These are phyloP conservation scores for Arachnomyces sp. DNA, from an alignment of 2,329 filamentous ascomycete genomes.

Conservation along the genomic window DNA sequence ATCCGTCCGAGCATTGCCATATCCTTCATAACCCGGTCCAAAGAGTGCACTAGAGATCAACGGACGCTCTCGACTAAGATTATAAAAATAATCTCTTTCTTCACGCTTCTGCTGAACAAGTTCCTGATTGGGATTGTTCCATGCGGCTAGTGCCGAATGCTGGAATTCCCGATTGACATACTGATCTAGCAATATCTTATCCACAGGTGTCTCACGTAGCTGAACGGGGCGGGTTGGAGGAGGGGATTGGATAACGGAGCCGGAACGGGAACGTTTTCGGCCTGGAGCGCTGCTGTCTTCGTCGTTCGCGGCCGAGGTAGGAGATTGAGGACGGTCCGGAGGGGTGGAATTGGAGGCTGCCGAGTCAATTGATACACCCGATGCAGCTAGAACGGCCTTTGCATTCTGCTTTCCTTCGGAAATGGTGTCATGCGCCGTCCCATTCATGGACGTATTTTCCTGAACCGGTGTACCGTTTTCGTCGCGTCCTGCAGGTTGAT, in stretches of 20 bases:
- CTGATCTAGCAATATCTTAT: constrained; percentile 52
- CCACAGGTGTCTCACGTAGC: constrained; percentile 35
- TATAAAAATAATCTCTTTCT: constrained; percentile 63
- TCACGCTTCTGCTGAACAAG: constrained; percentile 57
- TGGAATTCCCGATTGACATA: constrained; percentile 59
- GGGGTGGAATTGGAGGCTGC: constrained; percentile 23
- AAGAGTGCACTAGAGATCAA: constrained; percentile 53
- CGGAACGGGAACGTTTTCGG: constrained; percentile 54
- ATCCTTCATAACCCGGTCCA: constrained; percentile 74
- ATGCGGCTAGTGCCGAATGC: constrained; percentile 47
- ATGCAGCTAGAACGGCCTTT: constrained; percentile 51
- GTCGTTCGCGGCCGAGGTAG: constrained; percentile 25
- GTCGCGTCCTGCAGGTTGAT: not conserved
- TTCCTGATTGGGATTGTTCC: constrained; percentile 48
- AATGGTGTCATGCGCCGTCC: constrained; percentile 37
- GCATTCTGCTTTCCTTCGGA: constrained; percentile 54
- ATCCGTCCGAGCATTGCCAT: constrained; percentile 80
- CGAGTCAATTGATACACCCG: constrained; percentile 27
- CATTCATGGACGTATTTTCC: constrained; percentile 16
- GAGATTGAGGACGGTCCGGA: constrained; percentile 21
- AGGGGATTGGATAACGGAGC: constrained; percentile 44
- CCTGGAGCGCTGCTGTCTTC: constrained; percentile 45
- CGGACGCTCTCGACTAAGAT: constrained; percentile 53
- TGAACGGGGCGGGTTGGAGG: constrained; percentile 25
- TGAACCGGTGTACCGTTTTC: constrained; percentile 12